Conservation (phyloP, 371 early-diverging fungal genomes). For the Saksenaea vasiformis region DNA sequence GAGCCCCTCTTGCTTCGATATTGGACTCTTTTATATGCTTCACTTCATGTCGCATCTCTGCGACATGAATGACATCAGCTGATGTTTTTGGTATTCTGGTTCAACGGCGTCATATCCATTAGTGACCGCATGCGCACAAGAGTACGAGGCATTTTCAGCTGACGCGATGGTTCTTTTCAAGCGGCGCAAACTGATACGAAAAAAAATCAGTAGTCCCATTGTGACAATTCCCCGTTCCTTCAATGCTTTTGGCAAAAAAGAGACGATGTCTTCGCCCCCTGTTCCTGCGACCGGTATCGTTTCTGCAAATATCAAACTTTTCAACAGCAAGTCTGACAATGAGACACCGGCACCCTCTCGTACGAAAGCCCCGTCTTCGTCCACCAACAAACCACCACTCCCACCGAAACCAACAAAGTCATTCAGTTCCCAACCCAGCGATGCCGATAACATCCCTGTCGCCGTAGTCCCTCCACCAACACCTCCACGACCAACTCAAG, state of each 20-base stretch:
- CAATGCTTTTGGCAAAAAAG: neutral
- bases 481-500: conserved; percentile 3
- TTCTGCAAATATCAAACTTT: conserved; percentile 30
- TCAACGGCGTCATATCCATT: no score
- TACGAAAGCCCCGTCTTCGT: neutral
- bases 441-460: neutral
- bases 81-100: no score
- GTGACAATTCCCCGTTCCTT: neutral
- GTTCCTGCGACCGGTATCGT: conserved; percentile 26
- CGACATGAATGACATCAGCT: no score
- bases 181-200: no score
- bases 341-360: conserved; percentile 10
- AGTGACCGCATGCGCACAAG: no score
- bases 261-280: conserved; percentile 19
- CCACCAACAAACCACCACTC: neutral
- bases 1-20: no score
- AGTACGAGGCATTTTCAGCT: no score
- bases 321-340: conserved; percentile 24
- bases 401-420: conserved; percentile 6
- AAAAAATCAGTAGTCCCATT: no score
- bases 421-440: neutral
- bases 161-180: no score
- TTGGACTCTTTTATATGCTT: no score
- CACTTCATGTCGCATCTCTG: no score
- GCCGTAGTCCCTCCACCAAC: neutral